Evolutionary conservation across 345 rosid species (phyloP), one percentile per base, ranked within the genome.

Genomic region (Erysimum cheiranthoides): DNA sequence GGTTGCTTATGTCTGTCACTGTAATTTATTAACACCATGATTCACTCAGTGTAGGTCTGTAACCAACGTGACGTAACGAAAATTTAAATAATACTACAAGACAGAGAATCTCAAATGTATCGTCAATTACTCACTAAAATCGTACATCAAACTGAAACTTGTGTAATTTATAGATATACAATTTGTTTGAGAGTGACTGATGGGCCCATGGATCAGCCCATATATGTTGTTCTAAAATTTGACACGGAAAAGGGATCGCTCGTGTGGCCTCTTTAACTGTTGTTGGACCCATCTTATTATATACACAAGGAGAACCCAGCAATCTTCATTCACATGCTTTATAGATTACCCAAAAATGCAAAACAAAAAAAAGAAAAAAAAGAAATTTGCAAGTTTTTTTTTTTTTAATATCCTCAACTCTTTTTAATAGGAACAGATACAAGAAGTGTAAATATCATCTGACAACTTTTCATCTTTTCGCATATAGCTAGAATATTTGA

Each of bases 191-290:
- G n/a, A 30, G 73, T 57, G 64, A 57, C 64, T 42, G 30, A 69
- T 42, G 73, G 73, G 64, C 63, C 73, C 51, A 42, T 39, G 10
- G 45, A 56, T 28, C 12, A 31, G 62, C 64, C 64, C 73, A 69
- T 45, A 45, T 2, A n/a, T 40, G 61, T 67, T 51, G 8, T 17
- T 12, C 18, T 47, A 49, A 38, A 8, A 28, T 56, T 36, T 57
- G 66, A 58, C 32, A 70, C 30, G 35, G 42, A 32, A 70, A 70
- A 42, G 74, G 2, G 13, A 17, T 53, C 21, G 14, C 9, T 45
- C 34, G 74, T 58, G 57, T 57, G 57, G 3, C 57, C 39, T 45
- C 12, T 46, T 3, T 10, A 12, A 31, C 43, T 56, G 21, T 70
- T 70, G 42, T 57, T 52, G 51, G 73, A 58, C 66, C 66, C n/a